Percentiles rank a stretch among this genome's conserved stretches.
These are phyloP conservation scores for Hortiboletus campestris DNA, from an alignment of 768 basidiomycete genomes.

Conservation along the genomic window DNA sequence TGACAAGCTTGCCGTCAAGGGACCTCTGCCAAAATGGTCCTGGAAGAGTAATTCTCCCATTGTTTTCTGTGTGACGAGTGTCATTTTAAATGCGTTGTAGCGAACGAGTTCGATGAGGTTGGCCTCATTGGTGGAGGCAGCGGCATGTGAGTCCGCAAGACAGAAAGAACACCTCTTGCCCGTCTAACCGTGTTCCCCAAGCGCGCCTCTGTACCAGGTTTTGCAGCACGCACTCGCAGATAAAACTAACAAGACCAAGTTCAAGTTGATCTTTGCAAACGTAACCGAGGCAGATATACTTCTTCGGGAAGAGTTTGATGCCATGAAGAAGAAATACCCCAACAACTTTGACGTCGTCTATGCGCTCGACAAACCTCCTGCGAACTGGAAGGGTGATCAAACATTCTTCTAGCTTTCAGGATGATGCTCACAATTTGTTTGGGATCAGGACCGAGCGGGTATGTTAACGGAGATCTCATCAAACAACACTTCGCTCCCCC, in stretches of 20 bases:
- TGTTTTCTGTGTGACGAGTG: not conserved
- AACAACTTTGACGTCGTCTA: slow-evolving; percentile 80
- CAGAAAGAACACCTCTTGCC: not conserved
- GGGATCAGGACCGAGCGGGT: slow-evolving; percentile 63
- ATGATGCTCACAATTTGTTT: slow-evolving; percentile 5
- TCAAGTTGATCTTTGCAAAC: slow-evolving; percentile 90
- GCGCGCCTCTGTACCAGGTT: slow-evolving; percentile 84
- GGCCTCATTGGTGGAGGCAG: slow-evolving; percentile 91
- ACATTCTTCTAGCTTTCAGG: not conserved
- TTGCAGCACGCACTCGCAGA: slow-evolving; percentile 71
- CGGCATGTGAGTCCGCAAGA: slow-evolving; percentile 65
- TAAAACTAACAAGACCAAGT: slow-evolving; percentile 86
- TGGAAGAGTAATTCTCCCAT: slow-evolving; percentile 60
- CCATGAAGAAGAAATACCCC: slow-evolving; percentile 64
- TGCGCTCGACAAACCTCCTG: slow-evolving; percentile 73
- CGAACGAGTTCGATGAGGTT: slow-evolving; percentile 81
- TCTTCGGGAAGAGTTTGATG: slow-evolving; percentile 74
- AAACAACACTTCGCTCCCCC: slow-evolving; percentile 69
- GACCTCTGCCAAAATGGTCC: slow-evolving; percentile 83
- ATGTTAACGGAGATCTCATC: slow-evolving; percentile 69
- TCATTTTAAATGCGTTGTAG: slow-evolving; percentile 37
- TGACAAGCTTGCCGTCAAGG: slow-evolving; percentile 83
- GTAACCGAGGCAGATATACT: slow-evolving; percentile 89
- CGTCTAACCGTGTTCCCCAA: slow-evolving; percentile 28
- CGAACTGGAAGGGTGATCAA: slow-evolving; percentile 55